Evolutionary conservation across 805 yeast genomes (phyloP).

Genomic region (Candida tammaniensis): DNA sequence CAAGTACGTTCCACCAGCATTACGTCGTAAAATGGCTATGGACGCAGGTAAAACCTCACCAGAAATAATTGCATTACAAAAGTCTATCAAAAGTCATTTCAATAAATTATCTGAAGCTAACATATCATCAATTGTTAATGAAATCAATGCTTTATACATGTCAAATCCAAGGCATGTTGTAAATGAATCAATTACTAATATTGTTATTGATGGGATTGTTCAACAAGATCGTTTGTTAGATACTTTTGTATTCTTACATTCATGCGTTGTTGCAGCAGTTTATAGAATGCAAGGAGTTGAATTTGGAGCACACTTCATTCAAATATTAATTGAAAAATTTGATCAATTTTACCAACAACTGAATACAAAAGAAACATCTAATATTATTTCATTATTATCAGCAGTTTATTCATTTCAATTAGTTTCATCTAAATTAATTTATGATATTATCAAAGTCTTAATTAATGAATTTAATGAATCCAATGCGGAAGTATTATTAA

Average conservation of each 20-base stretch:
- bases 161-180: slow-evolving; percentile 77
- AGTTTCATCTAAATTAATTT: slow-evolving; percentile 68
- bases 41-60: slow-evolving; percentile 30
- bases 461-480: slow-evolving; percentile 58
- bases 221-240: slow-evolving; percentile 69
- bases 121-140: slow-evolving; percentile 63
- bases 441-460: slow-evolving; percentile 65
- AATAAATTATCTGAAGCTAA: slow-evolving; percentile 91
- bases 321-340: slow-evolving; percentile 70
- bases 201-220: slow-evolving; percentile 62
- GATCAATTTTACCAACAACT: slow-evolving; percentile 36
- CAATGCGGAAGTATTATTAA: slow-evolving; percentile 74
- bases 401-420: slow-evolving; percentile 76
- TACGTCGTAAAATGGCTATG: slow-evolving; percentile 53
- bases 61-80: slow-evolving; percentile 48
- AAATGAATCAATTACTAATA: slow-evolving; percentile 62
- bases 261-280: slow-evolving; percentile 71
- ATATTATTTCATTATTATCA: slow-evolving; percentile 70
- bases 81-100: slow-evolving; percentile 74
- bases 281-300: slow-evolving; percentile 81
- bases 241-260: slow-evolving; percentile 73
- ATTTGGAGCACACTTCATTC: slow-evolving; percentile 85
- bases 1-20: slow-evolving; percentile 86
- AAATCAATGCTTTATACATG: slow-evolving; percentile 60
- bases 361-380: slow-evolving; percentile 50